Evolutionary conservation across 805 yeast genomes (phyloP).

Genomic region (Maudiozyma saulgeensis): DNA sequence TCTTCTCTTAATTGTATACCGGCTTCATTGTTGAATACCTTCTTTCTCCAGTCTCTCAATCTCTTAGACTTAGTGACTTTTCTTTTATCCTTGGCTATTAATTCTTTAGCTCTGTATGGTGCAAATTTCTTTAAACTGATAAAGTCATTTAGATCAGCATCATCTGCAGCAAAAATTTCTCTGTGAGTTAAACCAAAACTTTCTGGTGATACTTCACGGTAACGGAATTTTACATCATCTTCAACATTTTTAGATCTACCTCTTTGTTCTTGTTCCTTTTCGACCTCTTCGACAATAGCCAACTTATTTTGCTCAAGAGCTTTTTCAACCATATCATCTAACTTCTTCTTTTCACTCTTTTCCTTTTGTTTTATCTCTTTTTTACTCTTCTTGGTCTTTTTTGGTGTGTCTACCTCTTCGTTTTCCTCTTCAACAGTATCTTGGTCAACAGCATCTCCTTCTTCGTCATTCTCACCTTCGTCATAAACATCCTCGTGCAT

Average conservation of each 20-base stretch:
- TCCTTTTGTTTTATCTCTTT: conserved; percentile 45
- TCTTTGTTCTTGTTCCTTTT: conserved; percentile 43
- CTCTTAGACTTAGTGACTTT: conserved; percentile 76
- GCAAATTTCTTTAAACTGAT: conserved; percentile 90
- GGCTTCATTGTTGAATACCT: conserved; percentile 58
- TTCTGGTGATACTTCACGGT: conserved; percentile 93
- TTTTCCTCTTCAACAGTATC: conserved; percentile 12
- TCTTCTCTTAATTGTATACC: conserved; percentile 28
- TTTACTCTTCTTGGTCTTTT: conserved; percentile 35
- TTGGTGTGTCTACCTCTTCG: conserved; percentile 35
- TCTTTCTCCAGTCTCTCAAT: conserved; percentile 81
- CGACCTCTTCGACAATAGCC: conserved; percentile 59
- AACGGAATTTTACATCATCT: conserved; percentile 53
- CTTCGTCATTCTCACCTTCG: conserved; percentile 24
- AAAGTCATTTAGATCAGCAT: conserved; percentile 69
- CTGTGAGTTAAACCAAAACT: conserved; percentile 75
- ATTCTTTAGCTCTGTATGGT: conserved; percentile 74
- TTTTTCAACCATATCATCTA: conserved; percentile 62
- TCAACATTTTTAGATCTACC: conserved; percentile 46
- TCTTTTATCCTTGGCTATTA: conserved; percentile 66
- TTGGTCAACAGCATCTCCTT: conserved; percentile 15
- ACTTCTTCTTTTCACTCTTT: conserved; percentile 51
- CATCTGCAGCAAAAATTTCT: conserved; percentile 87
- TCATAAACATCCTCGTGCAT: conserved; percentile 38
- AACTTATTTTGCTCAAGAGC: conserved; percentile 68